Evolutionary conservation across 345 rosid species (phyloP).

Genomic region (Nasturtium officinale): DNA sequence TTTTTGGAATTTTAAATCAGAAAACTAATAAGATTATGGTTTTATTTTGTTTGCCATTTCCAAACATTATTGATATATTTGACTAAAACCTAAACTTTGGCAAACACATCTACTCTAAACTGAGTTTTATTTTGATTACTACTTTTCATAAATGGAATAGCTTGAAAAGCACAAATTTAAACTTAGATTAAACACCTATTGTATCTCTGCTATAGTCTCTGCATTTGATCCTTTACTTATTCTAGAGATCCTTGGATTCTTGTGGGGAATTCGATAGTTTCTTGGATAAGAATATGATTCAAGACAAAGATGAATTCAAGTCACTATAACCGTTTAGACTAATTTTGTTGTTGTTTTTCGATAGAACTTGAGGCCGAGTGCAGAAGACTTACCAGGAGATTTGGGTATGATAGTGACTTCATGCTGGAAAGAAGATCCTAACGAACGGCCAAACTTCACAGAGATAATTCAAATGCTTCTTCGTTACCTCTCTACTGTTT

Average conservation of each 20-base stretch:
- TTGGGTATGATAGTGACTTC: constrained; percentile 77
- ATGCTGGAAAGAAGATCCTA: constrained; percentile 99
- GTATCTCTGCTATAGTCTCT: neutral
- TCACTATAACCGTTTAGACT: neutral
- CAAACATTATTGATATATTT: neutral
- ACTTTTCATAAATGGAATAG: neutral
- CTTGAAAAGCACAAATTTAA: neutral
- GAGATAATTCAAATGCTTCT: constrained; percentile 86
- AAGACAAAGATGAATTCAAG: neutral
- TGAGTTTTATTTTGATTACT: neutral
- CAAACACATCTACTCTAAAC: neutral
- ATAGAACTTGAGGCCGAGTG: constrained; percentile 89
- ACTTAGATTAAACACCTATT: neutral
- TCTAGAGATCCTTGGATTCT: neutral
- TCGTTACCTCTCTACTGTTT: constrained; percentile 61
- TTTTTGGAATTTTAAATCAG: neutral
- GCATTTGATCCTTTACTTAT: constrained; percentile 4
- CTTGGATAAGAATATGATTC: neutral
- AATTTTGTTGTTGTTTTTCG: neutral
- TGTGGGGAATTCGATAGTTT: neutral
- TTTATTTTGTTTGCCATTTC: neutral
- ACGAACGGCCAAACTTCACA: constrained; percentile 78
- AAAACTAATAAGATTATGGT: neutral
- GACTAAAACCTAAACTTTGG: neutral
- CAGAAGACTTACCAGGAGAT: constrained; percentile 78